Evolutionary conservation across 2,329 filamentous ascomycete genomes (phyloP), one percentile per base, ranked within the genome.

Genomic region (Aspergillus thermomutatus): DNA sequence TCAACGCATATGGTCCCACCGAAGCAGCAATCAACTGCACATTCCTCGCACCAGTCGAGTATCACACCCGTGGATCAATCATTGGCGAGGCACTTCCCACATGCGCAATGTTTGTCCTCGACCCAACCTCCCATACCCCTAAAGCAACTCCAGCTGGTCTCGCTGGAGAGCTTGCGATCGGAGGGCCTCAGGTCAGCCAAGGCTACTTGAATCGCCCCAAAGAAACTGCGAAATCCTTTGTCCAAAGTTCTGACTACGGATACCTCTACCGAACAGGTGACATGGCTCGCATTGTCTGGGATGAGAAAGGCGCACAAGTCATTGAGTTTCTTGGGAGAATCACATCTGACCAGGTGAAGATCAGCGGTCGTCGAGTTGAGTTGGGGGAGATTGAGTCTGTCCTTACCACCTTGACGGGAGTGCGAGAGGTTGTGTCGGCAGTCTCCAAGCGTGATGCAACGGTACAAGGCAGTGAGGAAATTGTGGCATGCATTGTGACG

Each of bases 261-360:
- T 77, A 79, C 2, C 74, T 70, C 4, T 73, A 72, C 56, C 66
- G 69, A n/a, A 73, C 71, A 3, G 70, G 71, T 14, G 71, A 72
- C 43, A 67, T 64, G 63, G 71, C 89, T 2, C 82, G 83, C 21
- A 80, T 95, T 50, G 80, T 82, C 2, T 64, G 78, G 4, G 80
- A 90, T 58, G 89, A 90, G 1, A 83, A 78, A 0, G 69, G 70
- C 1, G 52, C 59, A 21, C 66, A 65, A 11, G 59, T 68, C 3
- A 79, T 96, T 14, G 89, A 95, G 68, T 94, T 90, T 66, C 79
- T 92, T n/a, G 92, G 92, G 0, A 86, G 92, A 6, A 87, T 96
- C 6, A 82, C 83, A 0, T 83, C 85, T 50, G 91, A 90, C 0
- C 92, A 96, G 70, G 87, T 96, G 53, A 96, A 96, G 72, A 79